Conservation (phyloP, 257 asterid genomes). For the Penstemon newberryi region DNA sequence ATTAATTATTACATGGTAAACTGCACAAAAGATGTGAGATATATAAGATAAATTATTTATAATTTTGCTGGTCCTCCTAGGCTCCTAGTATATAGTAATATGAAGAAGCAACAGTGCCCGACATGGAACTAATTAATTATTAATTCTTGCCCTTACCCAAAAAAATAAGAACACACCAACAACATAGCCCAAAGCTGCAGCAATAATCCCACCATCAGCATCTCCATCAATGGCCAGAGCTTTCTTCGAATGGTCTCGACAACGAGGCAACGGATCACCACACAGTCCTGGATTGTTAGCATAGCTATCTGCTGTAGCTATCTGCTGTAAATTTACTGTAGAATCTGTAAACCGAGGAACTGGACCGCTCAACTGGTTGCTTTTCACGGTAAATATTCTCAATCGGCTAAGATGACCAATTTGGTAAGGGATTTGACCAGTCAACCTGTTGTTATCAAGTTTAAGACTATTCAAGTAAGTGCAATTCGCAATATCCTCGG, state of each 20-base stretch:
- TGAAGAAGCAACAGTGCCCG: too few species aligned
- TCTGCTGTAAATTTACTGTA: constrained; percentile 24
- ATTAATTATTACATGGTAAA: too few species aligned
- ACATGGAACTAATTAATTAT: too few species aligned
- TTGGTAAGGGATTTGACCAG: constrained; percentile 45
- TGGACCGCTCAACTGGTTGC: constrained; percentile 41
- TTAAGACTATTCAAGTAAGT: constrained; percentile 48
- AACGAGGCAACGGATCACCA: constrained; percentile 42
- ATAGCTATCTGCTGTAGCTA: constrained; percentile 34
- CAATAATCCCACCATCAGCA: constrained; percentile 39
- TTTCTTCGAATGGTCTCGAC: constrained; percentile 27
- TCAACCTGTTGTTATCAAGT: constrained; percentile 59
- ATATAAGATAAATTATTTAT: too few species aligned
- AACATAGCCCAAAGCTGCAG: constrained; percentile 34
- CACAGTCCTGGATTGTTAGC: constrained; percentile 45
- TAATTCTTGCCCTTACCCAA: too few species aligned
- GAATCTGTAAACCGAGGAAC: constrained; percentile 33
- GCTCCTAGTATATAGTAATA: too few species aligned
- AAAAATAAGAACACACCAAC: constrained; percentile 29
- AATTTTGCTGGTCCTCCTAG: too few species aligned
- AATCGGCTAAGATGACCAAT: constrained; percentile 43
- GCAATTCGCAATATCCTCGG: constrained; percentile 55
- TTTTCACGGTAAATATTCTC: constrained; percentile 36
- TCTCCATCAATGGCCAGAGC: constrained; percentile 37
- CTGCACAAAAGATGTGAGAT: too few species aligned